Conservation (phyloP, 495 filamentous ascomycete species). For the Bryoglossum gracile region DNA sequence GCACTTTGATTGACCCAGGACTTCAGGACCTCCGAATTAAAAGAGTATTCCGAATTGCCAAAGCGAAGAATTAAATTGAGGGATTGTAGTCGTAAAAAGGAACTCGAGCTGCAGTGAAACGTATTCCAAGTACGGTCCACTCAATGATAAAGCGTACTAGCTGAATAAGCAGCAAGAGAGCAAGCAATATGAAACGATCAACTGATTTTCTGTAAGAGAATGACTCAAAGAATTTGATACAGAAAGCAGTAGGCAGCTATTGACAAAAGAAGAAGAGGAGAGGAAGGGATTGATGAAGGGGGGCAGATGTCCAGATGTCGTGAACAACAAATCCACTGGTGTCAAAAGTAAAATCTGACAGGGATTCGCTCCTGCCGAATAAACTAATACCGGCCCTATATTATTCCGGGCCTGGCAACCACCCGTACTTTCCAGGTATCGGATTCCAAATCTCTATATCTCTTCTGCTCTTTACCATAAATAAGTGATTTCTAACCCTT, state of each 20-base stretch:
- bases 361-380: neutral
- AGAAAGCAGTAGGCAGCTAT: neutral
- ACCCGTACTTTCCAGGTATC: neutral
- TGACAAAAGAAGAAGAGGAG: too few relatives aligned
- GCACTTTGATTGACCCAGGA: too few relatives aligned
- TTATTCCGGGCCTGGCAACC: neutral
- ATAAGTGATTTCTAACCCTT: too few relatives aligned
- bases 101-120: slow-evolving; percentile 15
- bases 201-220: slow-evolving; percentile 5
- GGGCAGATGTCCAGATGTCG: too few relatives aligned
- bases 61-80: neutral
- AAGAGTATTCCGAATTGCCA: neutral
- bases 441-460: neutral
- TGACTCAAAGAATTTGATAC: slow-evolving; percentile 7
- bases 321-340: slow-evolving; percentile 1
- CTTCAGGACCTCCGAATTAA: neutral
- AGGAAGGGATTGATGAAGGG: slow-evolving; percentile 4
- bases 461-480: too few relatives aligned
- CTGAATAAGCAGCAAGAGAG: slow-evolving; percentile 2
- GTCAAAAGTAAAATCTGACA: slow-evolving; percentile 2
- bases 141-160: neutral
- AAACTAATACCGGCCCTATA: neutral
- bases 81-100: neutral
- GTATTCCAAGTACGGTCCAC: slow-evolving; percentile 10
- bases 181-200: slow-evolving; percentile 7